Evolutionary conservation across 2,329 filamentous ascomycete genomes (phyloP).

Genomic region (Nothophaeocryptopus gaeumannii): DNA sequence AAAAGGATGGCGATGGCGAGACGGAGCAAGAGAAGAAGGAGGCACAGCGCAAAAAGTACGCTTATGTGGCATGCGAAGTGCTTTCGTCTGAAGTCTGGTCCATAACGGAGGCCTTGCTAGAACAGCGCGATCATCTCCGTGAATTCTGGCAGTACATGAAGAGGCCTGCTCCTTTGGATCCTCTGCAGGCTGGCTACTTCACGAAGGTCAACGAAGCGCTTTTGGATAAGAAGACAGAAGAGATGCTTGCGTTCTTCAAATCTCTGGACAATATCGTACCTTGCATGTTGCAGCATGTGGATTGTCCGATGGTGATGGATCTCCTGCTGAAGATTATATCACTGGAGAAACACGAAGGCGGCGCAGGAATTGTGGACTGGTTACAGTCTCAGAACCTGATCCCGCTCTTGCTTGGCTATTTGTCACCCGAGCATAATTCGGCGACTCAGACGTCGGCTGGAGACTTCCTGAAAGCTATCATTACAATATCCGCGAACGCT

Average conservation of each 20-base stretch:
- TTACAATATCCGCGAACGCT: constrained; percentile 96
- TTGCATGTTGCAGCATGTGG: constrained; percentile 86
- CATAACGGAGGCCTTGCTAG: constrained; percentile 87
- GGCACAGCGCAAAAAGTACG: constrained; percentile 88
- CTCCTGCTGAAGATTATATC: constrained; percentile 94
- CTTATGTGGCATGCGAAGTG: constrained; percentile 89
- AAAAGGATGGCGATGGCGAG: constrained; percentile 41
- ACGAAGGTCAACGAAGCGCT: constrained; percentile 98
- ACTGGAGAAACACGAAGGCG: constrained; percentile 85
- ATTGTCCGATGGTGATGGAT: constrained; percentile 98
- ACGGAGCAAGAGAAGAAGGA: constrained; percentile 69
- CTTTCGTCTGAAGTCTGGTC: constrained; percentile 96
- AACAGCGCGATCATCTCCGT: constrained; percentile 72
- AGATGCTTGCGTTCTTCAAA: constrained; percentile 90
- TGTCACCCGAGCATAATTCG: constrained; percentile 79
- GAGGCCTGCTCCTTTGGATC: constrained; percentile 79
- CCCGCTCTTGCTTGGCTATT: constrained; percentile 78
- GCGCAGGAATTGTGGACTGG: constrained; percentile 95
- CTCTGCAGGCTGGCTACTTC: constrained; percentile 94
- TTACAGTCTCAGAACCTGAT: constrained; percentile 85
- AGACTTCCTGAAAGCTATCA: constrained; percentile 97
- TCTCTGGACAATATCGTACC: constrained; percentile 76
- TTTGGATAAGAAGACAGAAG: constrained; percentile 95
- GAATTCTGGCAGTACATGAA: constrained; percentile 91
- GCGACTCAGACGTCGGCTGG: constrained; percentile 94